Conservation (phyloP, 192 early-diverging fungal species). For the Jimgerdemannia flammicorona region DNA sequence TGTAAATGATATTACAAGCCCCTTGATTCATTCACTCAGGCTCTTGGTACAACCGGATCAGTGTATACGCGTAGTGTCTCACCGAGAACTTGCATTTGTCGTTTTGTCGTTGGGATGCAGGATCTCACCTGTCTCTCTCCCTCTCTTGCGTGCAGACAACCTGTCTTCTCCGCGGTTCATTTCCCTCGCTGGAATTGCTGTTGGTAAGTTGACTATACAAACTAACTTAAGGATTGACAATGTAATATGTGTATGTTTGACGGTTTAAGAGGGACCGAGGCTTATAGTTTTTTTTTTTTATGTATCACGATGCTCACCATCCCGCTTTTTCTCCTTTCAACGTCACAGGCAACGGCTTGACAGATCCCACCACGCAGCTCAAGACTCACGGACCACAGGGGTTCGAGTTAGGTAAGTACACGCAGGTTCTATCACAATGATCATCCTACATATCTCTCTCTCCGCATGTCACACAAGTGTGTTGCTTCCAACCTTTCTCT, state of each 20-base stretch:
- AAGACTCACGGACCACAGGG: conserved; percentile 53
- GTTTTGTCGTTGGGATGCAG: background rate
- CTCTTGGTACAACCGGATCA: too few relatives aligned
- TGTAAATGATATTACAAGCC: background rate
- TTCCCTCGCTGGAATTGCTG: conserved; percentile 50
- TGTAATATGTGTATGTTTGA: background rate
- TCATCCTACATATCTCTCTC: too few relatives aligned
- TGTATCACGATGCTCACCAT: conserved; percentile 11
- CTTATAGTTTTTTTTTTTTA: background rate
- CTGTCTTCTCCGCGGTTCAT: conserved; percentile 20
- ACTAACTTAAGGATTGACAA: background rate
- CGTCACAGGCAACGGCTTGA: conserved; percentile 55
- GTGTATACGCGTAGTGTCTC: background rate
- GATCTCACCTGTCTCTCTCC: background rate
- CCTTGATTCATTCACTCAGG: too few relatives aligned
- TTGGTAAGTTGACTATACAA: conserved; percentile 26
- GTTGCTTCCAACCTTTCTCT: too few relatives aligned
- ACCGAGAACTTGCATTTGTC: background rate
- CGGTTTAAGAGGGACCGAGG: background rate
- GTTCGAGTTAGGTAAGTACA: conserved; percentile 31
- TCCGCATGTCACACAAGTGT: too few relatives aligned
- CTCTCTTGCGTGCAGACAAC: background rate
- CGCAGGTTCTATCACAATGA: too few relatives aligned
- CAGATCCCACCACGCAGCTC: conserved; percentile 59
- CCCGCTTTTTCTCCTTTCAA: too few relatives aligned